phyloP scores from a whole-genome alignment of 164 flowering plant species.

The Echeveria elegans region DNA sequence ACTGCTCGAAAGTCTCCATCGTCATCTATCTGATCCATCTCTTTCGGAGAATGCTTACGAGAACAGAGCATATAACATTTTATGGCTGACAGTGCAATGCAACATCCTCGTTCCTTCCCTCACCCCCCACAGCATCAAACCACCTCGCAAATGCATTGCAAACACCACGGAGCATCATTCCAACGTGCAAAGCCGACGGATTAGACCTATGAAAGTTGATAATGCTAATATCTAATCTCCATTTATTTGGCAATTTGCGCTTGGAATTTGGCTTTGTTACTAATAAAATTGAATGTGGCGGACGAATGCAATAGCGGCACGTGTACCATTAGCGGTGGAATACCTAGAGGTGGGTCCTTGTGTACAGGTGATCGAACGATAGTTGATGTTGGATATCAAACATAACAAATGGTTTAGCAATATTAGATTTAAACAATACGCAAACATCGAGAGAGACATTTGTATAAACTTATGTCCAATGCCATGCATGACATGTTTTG shows the following conservation, averaged over 20 bases:
- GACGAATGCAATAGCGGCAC: not conserved
- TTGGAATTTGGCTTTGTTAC: not conserved
- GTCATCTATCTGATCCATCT: too few species aligned
- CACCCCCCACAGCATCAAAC: too few species aligned
- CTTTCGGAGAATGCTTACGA: too few species aligned
- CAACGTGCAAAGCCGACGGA: too few species aligned
- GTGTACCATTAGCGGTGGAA: not conserved
- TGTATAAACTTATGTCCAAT: not conserved
- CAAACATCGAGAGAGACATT: not conserved
- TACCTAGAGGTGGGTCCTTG: not conserved
- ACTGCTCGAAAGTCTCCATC: too few species aligned
- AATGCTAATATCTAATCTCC: not conserved
- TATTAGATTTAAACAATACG: too few species aligned
- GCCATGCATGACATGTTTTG: slow-evolving; percentile 3
- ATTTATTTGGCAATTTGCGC: slow-evolving; percentile 1
- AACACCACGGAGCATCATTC: too few species aligned
- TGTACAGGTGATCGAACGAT: not conserved
- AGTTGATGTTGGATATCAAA: slow-evolving; percentile 3
- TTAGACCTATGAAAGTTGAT: not conserved
- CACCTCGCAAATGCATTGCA: too few species aligned
- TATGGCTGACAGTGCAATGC: too few species aligned
- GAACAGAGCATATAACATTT: too few species aligned
- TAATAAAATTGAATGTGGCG: not conserved
- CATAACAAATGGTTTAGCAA: too few species aligned
- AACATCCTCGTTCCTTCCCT: too few species aligned